These are phyloP conservation scores for Acacia acuminata DNA, from an alignment of 306 rosid genomes.

Conservation along the genomic window DNA sequence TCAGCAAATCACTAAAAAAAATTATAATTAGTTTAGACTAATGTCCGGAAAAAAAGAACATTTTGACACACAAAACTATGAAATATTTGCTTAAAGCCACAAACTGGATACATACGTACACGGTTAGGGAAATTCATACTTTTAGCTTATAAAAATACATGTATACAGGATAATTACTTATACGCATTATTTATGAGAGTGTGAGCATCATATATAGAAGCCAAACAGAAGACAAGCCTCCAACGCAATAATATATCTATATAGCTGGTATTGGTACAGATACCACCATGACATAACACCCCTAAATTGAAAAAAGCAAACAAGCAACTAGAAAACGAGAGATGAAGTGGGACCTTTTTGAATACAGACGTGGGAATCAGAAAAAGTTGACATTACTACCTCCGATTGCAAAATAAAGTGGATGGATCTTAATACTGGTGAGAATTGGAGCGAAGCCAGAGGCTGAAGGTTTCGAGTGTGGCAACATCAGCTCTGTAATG, in stretches of 20 bases:
- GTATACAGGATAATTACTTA: not conserved
- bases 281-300: not conserved
- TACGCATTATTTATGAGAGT: not conserved
- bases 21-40: too few relatives aligned
- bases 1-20: too few relatives aligned
- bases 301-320: not conserved
- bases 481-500: slow-evolving; percentile 60
- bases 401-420: too few relatives aligned
- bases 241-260: not conserved
- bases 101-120: not conserved
- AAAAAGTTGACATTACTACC: too few relatives aligned
- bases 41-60: not conserved
- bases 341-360: not conserved
- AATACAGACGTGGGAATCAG: too few relatives aligned
- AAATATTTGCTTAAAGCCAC: not conserved
- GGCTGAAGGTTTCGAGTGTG: slow-evolving; percentile 53
- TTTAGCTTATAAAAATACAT: not conserved
- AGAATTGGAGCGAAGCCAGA: slow-evolving; percentile 41
- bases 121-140: not conserved
- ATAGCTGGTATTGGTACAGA: not conserved
- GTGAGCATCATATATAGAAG: not conserved
- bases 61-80: not conserved
- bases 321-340: not conserved
- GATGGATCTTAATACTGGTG: not conserved
- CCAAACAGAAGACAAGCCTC: not conserved